Base-by-base conservation (phyloP, 78 protist species). In the Dictyostelium capitatum region DNA sequence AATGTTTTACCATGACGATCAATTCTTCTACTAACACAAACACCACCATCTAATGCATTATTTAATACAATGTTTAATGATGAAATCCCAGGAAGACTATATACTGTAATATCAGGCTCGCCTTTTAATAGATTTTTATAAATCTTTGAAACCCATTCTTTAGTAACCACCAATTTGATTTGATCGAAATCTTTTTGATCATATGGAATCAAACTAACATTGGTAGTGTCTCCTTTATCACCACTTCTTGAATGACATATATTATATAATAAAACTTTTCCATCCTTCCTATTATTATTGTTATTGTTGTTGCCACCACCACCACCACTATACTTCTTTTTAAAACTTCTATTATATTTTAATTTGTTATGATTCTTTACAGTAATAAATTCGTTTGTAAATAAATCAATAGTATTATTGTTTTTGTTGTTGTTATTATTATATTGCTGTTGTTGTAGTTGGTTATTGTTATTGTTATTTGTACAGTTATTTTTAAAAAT, bases 1-100 rank as follows among this genome's bases (percentile, higher is more conserved):
- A 87, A 54, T n/a, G 93, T 78, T 87, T 87, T 87, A 41, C 93
- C 93, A 64, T 87, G 93, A 53, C 93, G 67, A 64, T 87, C 93
- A 25, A 87, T 50, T 64, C 93, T 87, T 87, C 93, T 77, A 64
- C 84, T 77, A 20, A 87, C 79, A 77, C 93, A 87, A 43, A 87
- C 93, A 77, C 93, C 93, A 77, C 93, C 93, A 51, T 87, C 93
- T 47, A 87, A 77, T 23, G 93, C 93, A 56, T 51, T 62, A 23
- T 46, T 74, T 28, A 87, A 9, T 3, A 87, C 85, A 15, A 87
- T 87, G 56, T 87, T 87, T 32, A 87, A 41, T 51, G 79, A 53
- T 28, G 67, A 59, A 50, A 87, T 87, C 4, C 93, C 93, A 30
- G 93, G 93, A 14, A 87, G 59, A 56, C 20, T 43, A 62, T 78